These are phyloP conservation scores for Lepidopterella palustris DNA, from an alignment of 495 filamentous ascomycete species.

Conservation along the genomic window DNA sequence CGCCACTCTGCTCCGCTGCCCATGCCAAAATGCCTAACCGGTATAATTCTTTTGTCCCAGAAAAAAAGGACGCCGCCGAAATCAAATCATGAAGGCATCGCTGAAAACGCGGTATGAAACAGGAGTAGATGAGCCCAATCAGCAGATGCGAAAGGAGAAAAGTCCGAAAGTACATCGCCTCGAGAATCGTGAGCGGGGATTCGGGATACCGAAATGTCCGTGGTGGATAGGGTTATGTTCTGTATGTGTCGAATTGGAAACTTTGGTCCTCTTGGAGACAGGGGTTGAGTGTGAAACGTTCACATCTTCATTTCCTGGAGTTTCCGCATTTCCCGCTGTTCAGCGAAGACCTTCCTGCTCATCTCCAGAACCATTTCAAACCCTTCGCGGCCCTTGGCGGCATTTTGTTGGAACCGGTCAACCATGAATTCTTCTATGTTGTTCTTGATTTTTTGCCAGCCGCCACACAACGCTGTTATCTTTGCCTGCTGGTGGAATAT, in stretches of 20 bases:
- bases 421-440: conserved; percentile 88
- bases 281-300: too few species aligned
- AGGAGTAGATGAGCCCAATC: too few species aligned
- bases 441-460: conserved; percentile 91
- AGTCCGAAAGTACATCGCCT: too few species aligned
- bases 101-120: not conserved
- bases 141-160: too few species aligned
- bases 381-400: conserved; percentile 76
- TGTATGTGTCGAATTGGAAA: too few species aligned
- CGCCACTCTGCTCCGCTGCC: too few species aligned
- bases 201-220: too few species aligned
- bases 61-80: not conserved
- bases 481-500: conserved; percentile 79
- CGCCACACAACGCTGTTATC: conserved; percentile 90
- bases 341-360: conserved; percentile 84
- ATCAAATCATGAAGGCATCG: not conserved
- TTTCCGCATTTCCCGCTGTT: conserved; percentile 59
- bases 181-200: too few species aligned
- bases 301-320: conserved; percentile 16
- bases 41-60: not conserved
- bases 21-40: not conserved
- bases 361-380: conserved; percentile 93
- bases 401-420: conserved; percentile 85
- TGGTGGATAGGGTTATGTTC: too few species aligned
- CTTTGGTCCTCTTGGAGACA: too few species aligned